Evolutionary conservation across 768 basidiomycete genomes (phyloP), one percentile per base, ranked within the genome.

Genomic region (Phlebiopsis gigantea): DNA sequence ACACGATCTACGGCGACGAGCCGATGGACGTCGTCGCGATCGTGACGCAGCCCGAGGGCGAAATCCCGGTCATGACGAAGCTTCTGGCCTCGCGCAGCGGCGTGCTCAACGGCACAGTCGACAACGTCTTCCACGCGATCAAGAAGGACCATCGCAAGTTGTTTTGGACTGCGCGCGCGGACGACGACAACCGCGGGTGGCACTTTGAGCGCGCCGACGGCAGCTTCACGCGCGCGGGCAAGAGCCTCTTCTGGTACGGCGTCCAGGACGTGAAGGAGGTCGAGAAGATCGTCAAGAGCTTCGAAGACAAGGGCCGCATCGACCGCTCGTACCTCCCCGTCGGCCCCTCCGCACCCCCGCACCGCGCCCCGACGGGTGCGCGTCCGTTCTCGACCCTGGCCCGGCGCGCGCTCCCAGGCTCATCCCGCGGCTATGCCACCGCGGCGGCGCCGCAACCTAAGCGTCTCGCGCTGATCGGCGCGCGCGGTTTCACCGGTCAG

Each of bases 191-290:
- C 73, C 85, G 95, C 41, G 82, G 88, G 3, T 99, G 97, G 97
- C 96, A 99, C 75, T 99, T 98, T 65, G 96, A 99, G 76, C 85
- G 94, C 55, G 93, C 97, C 0, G 95, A 98, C 63, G 97, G 97
- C 0, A 93, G 90, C 72, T 99, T 99, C 77, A 96, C 94, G 17
- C 80, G 97, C 39, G 91, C 91, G 17, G 95, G 96, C 19, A 85
- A 85, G 72, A 94, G 87, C 66, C 73, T 99, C 67, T 98, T 97
- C 81, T 99, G 97, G 96, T 98, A 96, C 68, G 97, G 97, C 44
- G 79, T 98, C 25, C 86, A 88, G 60, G 91, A 95, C 65, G 84
- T 96, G 25, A 81, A 82, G 53, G 95, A 98, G 72, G 92, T 99
- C 26, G 94, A 99, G 79, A 79, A 72, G 64, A 80, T 87, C 58